These are phyloP conservation scores for Gossypium raimondii DNA, from an alignment of 345 rosid species.

Conservation along the genomic window DNA sequence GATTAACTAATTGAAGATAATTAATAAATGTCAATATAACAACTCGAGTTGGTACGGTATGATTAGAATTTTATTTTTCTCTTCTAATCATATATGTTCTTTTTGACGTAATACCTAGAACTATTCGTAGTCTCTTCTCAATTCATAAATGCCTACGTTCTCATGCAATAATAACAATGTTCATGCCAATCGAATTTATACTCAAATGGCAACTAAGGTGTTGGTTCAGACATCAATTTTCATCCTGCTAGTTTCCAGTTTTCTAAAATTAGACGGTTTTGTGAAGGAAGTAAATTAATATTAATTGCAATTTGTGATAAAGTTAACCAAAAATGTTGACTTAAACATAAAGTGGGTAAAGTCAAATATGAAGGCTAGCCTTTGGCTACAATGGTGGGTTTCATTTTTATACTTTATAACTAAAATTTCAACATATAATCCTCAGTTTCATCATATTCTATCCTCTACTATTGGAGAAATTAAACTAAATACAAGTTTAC, in stretches of 20 bases:
- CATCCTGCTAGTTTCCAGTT: background rate
- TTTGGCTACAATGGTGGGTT: background rate
- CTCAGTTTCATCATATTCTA: no score
- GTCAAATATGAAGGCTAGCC: slow-evolving; percentile 5
- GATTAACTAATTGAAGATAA: background rate
- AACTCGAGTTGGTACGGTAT: background rate
- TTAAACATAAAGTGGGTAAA: background rate
- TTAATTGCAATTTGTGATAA: slow-evolving; percentile 2
- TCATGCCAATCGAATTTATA: no score
- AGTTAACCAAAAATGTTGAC: slow-evolving; percentile 12
- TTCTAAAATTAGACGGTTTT: background rate
- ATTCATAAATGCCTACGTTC: no score
- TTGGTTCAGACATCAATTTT: background rate
- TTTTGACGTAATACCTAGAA: background rate
- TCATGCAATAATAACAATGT: no score
- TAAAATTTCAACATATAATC: no score
- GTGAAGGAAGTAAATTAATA: background rate
- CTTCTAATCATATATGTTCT: background rate
- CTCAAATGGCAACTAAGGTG: no score
- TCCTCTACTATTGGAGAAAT: no score
- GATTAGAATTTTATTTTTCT: background rate
- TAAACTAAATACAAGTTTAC: no score
- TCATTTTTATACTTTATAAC: background rate
- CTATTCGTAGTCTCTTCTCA: no score
- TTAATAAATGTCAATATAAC: background rate